Evolutionary conservation across 192 early-diverging fungal genomes (phyloP).

Genomic region (Mortierella hygrophila): DNA sequence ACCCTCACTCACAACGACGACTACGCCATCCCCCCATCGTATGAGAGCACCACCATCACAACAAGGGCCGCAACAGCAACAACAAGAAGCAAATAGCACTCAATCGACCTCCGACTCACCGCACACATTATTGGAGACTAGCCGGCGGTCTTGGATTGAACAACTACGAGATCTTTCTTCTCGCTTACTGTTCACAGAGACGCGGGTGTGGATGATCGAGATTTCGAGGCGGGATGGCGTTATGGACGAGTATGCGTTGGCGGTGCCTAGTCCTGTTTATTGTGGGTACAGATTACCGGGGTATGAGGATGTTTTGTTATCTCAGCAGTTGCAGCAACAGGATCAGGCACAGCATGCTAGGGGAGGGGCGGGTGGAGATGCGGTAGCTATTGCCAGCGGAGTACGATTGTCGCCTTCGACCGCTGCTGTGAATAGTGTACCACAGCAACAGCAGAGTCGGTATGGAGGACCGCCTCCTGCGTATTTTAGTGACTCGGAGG

Average conservation of each 20-base stretch:
- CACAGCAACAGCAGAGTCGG: background rate
- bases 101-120: background rate
- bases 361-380: background rate
- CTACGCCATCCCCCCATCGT: background rate
- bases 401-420: background rate
- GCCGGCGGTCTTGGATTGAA: slow-evolving; percentile 27
- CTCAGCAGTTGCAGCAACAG: background rate
- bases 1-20: background rate
- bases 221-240: slow-evolving; percentile 42
- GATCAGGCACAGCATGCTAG: background rate
- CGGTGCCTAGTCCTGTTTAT: slow-evolving; percentile 47
- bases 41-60: background rate
- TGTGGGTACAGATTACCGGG: slow-evolving; percentile 52
- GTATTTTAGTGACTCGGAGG: slow-evolving; percentile 41
- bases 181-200: slow-evolving; percentile 22
- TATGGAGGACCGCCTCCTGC: slow-evolving; percentile 37
- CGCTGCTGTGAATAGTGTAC: background rate
- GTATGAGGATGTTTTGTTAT: slow-evolving; percentile 40
- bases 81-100: background rate
- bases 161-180: slow-evolving; percentile 14
- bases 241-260: slow-evolving; percentile 42
- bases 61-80: background rate
- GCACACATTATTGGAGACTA: background rate
- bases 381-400: background rate
- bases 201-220: slow-evolving; percentile 44